phyloP scores from a whole-genome alignment of 2,329 filamentous ascomycete species.

The Penicillium brasilianum region DNA sequence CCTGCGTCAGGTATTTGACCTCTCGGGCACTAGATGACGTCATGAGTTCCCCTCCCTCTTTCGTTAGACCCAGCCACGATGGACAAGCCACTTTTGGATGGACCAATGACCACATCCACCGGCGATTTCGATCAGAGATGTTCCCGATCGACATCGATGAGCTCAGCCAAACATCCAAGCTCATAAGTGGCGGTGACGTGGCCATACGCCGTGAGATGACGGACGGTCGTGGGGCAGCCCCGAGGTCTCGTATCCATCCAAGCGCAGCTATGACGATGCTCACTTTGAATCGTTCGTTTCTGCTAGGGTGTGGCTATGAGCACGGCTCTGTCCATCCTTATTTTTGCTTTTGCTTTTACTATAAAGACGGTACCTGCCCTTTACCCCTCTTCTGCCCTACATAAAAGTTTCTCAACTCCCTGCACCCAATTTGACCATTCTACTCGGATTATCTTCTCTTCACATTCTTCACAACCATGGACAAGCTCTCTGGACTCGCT shows the following conservation, averaged over 20 bases:
- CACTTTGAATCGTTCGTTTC: neutral
- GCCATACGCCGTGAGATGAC: conserved; percentile 8
- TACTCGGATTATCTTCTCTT: neutral
- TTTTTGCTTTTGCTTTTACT: neutral
- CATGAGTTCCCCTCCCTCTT: neutral
- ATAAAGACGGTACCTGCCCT: neutral
- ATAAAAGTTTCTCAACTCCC: neutral
- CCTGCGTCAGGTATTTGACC: neutral
- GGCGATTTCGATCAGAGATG: neutral
- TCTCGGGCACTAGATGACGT: neutral
- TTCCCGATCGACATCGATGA: conserved; percentile 23
- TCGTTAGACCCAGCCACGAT: neutral
- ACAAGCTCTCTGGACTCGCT: conserved; percentile 37
- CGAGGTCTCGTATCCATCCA: conserved; percentile 1
- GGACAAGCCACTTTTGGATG: neutral
- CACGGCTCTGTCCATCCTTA: neutral
- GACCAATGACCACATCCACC: neutral
- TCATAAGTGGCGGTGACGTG: conserved; percentile 10
- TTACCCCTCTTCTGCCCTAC: neutral
- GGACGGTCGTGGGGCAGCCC: conserved; percentile 10
- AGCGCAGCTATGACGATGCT: conserved; percentile 19
- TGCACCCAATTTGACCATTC: neutral
- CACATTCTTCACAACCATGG: conserved; percentile 27
- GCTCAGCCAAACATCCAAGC: conserved; percentile 19
- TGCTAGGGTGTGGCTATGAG: neutral